phyloP scores from a whole-genome alignment of 2,329 filamentous ascomycete species.

The Rosellinia necatrix region DNA sequence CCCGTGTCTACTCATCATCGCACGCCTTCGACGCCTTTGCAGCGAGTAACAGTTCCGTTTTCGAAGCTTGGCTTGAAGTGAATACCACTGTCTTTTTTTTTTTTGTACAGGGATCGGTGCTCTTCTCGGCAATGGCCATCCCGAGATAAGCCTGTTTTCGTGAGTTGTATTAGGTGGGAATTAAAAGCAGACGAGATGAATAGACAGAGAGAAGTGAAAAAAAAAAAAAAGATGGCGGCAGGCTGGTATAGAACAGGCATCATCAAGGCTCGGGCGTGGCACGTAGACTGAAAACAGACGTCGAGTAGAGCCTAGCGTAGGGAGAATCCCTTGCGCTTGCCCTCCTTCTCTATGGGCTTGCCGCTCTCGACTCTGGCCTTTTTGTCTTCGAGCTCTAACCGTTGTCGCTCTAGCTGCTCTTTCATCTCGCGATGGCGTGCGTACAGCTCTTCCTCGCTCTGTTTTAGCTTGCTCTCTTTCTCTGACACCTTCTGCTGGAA shows the following conservation, averaged over 20 bases:
- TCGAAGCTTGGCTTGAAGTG: constrained; percentile 27
- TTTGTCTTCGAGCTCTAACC: constrained; percentile 96
- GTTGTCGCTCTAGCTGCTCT: constrained; percentile 96
- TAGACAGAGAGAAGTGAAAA: constrained; percentile 42
- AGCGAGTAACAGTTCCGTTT: constrained; percentile 20
- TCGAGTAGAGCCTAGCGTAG: constrained; percentile 71
- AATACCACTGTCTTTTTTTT: constrained; percentile 4
- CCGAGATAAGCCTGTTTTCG: constrained; percentile 38
- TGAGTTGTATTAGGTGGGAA: constrained; percentile 50
- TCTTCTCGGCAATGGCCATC: constrained; percentile 31
- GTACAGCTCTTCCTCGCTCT: constrained; percentile 98
- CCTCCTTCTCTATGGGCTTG: constrained; percentile 94
- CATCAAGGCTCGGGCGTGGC: constrained; percentile 62
- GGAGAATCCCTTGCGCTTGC: constrained; percentile 99
- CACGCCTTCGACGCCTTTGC: constrained; percentile 2
- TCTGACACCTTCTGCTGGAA: constrained; percentile 99
- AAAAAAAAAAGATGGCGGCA: constrained; percentile 57
- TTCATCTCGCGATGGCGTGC: constrained; percentile 99
- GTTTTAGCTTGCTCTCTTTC: constrained; percentile 99
- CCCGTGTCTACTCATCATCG: constrained; percentile 6
- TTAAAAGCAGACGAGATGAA: constrained; percentile 50
- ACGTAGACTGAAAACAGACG: constrained; percentile 46
- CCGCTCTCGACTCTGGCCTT: constrained; percentile 94
- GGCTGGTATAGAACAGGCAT: constrained; percentile 64
- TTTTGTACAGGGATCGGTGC: constrained; percentile 8